Percentiles rank a stretch among this genome's conserved stretches.
These are phyloP conservation scores for Brettanomyces custersianus DNA, from an alignment of 805 yeast species.

Conservation along the genomic window DNA sequence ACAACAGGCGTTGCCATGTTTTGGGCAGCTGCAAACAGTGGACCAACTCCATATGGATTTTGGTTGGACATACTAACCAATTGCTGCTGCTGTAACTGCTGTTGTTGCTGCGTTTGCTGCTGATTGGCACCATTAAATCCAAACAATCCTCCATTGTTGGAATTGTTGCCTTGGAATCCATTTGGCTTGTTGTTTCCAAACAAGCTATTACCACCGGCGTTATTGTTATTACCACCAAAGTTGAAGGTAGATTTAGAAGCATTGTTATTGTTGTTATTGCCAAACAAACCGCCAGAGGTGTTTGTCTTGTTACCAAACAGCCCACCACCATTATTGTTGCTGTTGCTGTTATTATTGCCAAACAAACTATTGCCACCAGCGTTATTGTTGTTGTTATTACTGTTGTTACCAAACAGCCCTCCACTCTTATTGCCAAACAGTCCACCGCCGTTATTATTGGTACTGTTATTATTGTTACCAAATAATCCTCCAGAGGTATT, in stretches of 20 bases:
- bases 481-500: slow-evolving; percentile 13
- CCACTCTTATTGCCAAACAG: slow-evolving; percentile 25
- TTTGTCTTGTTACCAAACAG: slow-evolving; percentile 14
- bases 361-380: slow-evolving; percentile 23
- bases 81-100: slow-evolving; percentile 13
- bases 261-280: slow-evolving; percentile 18
- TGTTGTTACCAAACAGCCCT: slow-evolving; percentile 25
- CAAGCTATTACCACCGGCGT: slow-evolving; percentile 20
- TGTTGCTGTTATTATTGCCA: slow-evolving; percentile 21
- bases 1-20: slow-evolving; percentile 8
- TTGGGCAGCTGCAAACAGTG: slow-evolving; percentile 37
- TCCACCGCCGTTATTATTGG: slow-evolving; percentile 27
- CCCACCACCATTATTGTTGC: slow-evolving; percentile 15
- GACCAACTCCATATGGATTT: slow-evolving; percentile 76
- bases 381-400: slow-evolving; percentile 10
- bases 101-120: slow-evolving; percentile 6
- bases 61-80: slow-evolving; percentile 28
- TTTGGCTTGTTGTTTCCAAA: slow-evolving; percentile 17
- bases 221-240: slow-evolving; percentile 19
- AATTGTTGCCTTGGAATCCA: slow-evolving; percentile 2
- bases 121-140: slow-evolving; percentile 7
- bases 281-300: slow-evolving; percentile 21
- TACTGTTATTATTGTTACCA: slow-evolving; percentile 12
- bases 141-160: slow-evolving; percentile 11
- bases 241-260: too few relatives aligned